A percentile compares a stretch with the other conserved stretches of the same genome.
Conservation (phyloP, 257 asterid species). For the Scutellaria galericulata region DNA sequence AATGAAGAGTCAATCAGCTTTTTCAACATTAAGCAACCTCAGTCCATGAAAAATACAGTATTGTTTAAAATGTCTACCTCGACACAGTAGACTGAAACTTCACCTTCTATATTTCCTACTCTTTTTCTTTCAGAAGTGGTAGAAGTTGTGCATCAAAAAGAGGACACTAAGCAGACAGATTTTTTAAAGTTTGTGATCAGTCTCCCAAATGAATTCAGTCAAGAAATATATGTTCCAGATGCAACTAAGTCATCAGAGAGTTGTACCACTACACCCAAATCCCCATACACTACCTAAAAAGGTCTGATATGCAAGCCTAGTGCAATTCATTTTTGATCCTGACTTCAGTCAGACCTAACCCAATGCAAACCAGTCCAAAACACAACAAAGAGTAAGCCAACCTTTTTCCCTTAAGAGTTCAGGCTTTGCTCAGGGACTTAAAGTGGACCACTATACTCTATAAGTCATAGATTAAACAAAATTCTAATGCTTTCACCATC, state of each 20-base stretch:
- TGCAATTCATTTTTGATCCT: too few species aligned
- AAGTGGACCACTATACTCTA: neutral
- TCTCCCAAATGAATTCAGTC: too few species aligned
- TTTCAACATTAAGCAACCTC: too few species aligned
- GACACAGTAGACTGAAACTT: neutral
- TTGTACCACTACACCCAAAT: neutral
- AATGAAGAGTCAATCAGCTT: too few species aligned
- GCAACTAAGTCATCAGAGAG: neutral
- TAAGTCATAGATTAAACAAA: neutral
- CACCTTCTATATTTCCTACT: neutral
- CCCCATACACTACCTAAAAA: neutral
- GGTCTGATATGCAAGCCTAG: neutral
- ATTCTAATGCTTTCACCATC: neutral
- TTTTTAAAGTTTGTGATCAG: too few species aligned
- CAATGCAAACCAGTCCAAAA: too few species aligned
- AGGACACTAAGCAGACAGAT: too few species aligned
- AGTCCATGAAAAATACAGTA: too few species aligned
- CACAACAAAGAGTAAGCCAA: too few species aligned
- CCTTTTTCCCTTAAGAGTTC: neutral
- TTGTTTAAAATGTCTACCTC: neutral
- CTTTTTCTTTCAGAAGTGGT: too few species aligned
- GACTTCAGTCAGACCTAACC: too few species aligned
- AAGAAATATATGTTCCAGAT: too few species aligned
- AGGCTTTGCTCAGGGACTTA: conserved; percentile 2
- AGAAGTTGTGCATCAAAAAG: neutral